Base-by-base conservation (phyloP, 163 green algal genomes). In the Chlorella variabilis region DNA sequence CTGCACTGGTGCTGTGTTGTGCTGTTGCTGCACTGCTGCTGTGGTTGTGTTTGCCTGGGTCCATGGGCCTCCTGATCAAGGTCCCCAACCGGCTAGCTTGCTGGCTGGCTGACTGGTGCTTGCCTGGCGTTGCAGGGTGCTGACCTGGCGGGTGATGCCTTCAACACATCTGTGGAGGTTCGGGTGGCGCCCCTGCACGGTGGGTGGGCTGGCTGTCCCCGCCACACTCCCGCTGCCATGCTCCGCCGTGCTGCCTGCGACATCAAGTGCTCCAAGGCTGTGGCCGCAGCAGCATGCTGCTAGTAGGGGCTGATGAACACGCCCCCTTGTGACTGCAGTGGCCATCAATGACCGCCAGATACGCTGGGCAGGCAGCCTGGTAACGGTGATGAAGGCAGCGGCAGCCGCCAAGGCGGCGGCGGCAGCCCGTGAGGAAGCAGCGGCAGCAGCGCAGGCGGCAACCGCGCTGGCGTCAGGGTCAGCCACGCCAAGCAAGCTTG, bases 271-370 rank as follows among this genome's bases (percentile, higher is more conserved):
- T 48, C 18, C 7, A 38, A 39, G 59, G 33, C 13, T 36, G 33
- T 71, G 31, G 36, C 45, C 45, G 11, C 45, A 54, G 11, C 63
- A n/a, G 33, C 63, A 4, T 51, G 11, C 63, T 71, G 34, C 63
- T 31, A 25, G 48, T n/a, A n/a, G n/a, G n/a, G n/a, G n/a, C n/a
- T n/a, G n/a, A n/a, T n/a, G n/a, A n/a, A n/a, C n/a, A n/a, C n/a
- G n/a, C n/a, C n/a, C n/a, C n/a, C n/a, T 5, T 49, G 63, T 71
- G 34, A n/a, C 29, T 67, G 56, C 73, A 80, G 73, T 70, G 17
- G 48, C 77, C 3, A 29, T 77, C 17, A 83, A 83, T 9, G 51
- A 77, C 66, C 66, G 77, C 8, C 77, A 83, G 77, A 49, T 83
- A 36, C 66, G 29, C 13, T 83, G 77, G 77, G 77, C 77, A 1